These are phyloP conservation scores for Capronia epimyces DNA, from an alignment of 2,329 filamentous ascomycete species.

Conservation along the genomic window DNA sequence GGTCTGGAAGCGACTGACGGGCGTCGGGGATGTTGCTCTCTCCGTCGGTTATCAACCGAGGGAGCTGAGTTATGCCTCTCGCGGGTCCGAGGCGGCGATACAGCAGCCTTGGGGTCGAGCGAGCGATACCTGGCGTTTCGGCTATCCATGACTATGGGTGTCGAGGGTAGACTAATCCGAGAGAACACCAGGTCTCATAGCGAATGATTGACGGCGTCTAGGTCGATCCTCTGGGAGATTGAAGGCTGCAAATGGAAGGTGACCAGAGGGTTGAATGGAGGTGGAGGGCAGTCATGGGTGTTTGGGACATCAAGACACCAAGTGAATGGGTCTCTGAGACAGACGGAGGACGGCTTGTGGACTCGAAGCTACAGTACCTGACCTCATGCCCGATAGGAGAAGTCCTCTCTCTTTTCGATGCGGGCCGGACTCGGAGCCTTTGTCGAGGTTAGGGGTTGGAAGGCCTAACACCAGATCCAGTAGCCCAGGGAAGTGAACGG, in stretches of 20 bases:
- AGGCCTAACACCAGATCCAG: conserved; percentile 1
- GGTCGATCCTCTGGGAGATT: conserved; percentile 6
- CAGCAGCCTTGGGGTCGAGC: conserved; percentile 21
- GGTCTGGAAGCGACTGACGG: conserved; percentile 17
- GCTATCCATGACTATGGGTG: conserved; percentile 24
- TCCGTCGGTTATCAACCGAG: conserved; percentile 18
- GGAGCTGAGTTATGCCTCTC: conserved; percentile 28
- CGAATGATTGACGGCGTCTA: conserved; percentile 5
- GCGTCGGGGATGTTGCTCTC: conserved; percentile 22
- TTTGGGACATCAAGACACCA: conserved; percentile 20
- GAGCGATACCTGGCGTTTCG: conserved; percentile 28
- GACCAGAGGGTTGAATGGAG: conserved; percentile 3
- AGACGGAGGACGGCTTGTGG: not conserved
- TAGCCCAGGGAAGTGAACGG: conserved; percentile 1
- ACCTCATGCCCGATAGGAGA: conserved; percentile 9
- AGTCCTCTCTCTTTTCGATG: conserved; percentile 1
- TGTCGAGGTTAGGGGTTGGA: not conserved
- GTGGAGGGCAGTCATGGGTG: conserved; percentile 20
- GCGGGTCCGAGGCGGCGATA: conserved; percentile 19
- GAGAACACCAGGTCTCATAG: conserved; percentile 10
- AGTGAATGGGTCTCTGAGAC: conserved; percentile 20
- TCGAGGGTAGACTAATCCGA: not conserved
- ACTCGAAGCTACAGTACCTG: conserved; percentile 10
- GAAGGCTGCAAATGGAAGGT: not conserved
- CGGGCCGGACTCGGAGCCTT: not conserved